Percentiles rank a stretch among this genome's conserved stretches.
Conservation (phyloP, 495 filamentous ascomycete genomes). For the Penicillium chermesinum region DNA sequence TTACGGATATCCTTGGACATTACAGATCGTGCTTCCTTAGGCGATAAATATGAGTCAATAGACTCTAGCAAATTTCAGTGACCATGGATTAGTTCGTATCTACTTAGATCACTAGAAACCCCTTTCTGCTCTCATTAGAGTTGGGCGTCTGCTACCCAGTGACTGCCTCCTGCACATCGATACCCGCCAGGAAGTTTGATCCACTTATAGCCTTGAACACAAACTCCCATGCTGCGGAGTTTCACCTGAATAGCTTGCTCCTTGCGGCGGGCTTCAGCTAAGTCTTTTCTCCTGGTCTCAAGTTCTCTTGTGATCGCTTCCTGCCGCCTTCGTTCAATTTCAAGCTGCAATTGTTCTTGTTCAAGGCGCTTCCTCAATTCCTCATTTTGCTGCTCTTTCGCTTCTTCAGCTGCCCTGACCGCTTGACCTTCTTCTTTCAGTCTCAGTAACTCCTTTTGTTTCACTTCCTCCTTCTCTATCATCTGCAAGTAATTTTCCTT, state of each 20-base stretch:
- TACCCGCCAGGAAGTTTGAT: conserved; percentile 32
- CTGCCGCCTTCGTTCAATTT: conserved; percentile 26
- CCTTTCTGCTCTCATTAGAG: not conserved
- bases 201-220: conserved; percentile 16
- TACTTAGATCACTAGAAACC: no score
- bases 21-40: no score
- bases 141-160: conserved; percentile 9
- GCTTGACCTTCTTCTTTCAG: conserved; percentile 14
- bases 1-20: no score
- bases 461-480: not conserved
- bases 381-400: conserved; percentile 18
- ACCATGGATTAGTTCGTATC: no score
- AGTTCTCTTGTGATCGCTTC: conserved; percentile 26
- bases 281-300: conserved; percentile 18
- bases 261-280: conserved; percentile 21
- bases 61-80: no score
- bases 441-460: conserved; percentile 2
- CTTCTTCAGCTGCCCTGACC: conserved; percentile 5
- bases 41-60: no score
- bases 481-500: conserved; percentile 13
- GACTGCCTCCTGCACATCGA: conserved; percentile 29
- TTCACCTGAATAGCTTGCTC: conserved; percentile 42
- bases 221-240: conserved; percentile 46
- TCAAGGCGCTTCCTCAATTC: conserved; percentile 22
- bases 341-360: conserved; percentile 28